Evolutionary conservation across 208 protist genomes (phyloP).

Genomic region (Endotrypanum monterogeii): DNA sequence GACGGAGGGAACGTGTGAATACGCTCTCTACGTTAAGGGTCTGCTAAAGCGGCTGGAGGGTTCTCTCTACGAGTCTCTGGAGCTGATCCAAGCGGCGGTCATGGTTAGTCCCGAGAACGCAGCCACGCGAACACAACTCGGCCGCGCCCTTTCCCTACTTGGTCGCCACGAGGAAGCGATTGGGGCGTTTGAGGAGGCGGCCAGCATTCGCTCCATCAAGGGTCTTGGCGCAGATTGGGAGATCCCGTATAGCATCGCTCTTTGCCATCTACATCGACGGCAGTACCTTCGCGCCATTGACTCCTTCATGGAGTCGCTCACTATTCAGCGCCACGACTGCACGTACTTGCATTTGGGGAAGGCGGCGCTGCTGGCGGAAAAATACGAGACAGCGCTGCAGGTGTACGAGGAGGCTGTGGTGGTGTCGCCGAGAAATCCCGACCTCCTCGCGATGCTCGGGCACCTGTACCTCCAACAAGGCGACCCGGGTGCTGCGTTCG

Average conservation of each 20-base stretch:
- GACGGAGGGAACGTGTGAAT: constrained; percentile 83
- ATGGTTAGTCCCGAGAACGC: constrained; percentile 91
- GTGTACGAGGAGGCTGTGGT: constrained; percentile 89
- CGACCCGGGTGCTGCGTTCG: constrained; percentile 85
- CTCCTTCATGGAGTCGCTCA: constrained; percentile 84
- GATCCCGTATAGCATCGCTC: constrained; percentile 91
- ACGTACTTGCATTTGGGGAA: constrained; percentile 92
- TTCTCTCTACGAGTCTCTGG: constrained; percentile 93
- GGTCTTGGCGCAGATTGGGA: constrained; percentile 87
- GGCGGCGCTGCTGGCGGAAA: constrained; percentile 65
- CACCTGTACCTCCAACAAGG: constrained; percentile 89
- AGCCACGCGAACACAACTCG: constrained; percentile 93
- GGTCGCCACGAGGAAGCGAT: constrained; percentile 92
- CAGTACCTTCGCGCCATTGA: constrained; percentile 73
- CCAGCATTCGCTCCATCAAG: constrained; percentile 43
- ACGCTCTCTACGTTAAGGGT: constrained; percentile 93
- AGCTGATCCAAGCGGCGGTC: constrained; percentile 92
- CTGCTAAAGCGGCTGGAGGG: constrained; percentile 92
- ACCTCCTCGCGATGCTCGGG: constrained; percentile 93
- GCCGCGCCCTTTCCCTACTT: constrained; percentile 89
- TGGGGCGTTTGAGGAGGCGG: constrained; percentile 86
- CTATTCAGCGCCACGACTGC: constrained; percentile 88
- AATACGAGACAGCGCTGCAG: constrained; percentile 69
- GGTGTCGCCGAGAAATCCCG: constrained; percentile 90
- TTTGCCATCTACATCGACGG: constrained; percentile 88